These are phyloP conservation scores for Sclerotinia glacialis DNA, from an alignment of 2,329 filamentous ascomycete genomes.

Conservation along the genomic window DNA sequence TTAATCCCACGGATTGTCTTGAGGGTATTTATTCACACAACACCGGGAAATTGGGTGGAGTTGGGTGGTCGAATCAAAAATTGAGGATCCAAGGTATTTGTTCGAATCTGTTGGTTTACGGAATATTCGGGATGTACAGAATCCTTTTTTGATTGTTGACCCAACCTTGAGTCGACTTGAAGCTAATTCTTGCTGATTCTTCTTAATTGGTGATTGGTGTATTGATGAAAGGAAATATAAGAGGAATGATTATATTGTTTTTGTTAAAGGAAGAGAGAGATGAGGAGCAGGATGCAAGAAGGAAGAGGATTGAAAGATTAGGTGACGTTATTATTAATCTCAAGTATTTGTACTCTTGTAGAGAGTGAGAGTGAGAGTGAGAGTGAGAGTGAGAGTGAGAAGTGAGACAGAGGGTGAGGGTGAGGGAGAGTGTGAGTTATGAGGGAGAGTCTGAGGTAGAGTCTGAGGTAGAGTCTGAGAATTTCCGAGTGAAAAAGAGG, in stretches of 20 bases:
- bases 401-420: too few species aligned
- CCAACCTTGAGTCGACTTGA: background rate
- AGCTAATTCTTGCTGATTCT: background rate
- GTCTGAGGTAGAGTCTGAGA: too few species aligned
- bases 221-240: conserved; percentile 10
- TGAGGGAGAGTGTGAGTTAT: too few species aligned
- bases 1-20: background rate
- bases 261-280: background rate
- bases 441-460: too few species aligned
- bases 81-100: too few species aligned
- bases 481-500: background rate
- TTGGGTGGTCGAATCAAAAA: too few species aligned
- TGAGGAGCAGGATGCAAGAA: background rate
- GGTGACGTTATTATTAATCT: background rate
- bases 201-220: background rate
- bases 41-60: background rate
- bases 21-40: background rate
- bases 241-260: background rate
- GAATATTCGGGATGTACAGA: too few species aligned
- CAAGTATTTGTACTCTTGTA: background rate
- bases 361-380: background rate
- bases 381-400: too few species aligned
- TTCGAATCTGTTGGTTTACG: too few species aligned
- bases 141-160: background rate
- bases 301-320: background rate